phyloP scores from a whole-genome alignment of 1,284 basidiomycete species.

The Apiotrichum sp. region DNA sequence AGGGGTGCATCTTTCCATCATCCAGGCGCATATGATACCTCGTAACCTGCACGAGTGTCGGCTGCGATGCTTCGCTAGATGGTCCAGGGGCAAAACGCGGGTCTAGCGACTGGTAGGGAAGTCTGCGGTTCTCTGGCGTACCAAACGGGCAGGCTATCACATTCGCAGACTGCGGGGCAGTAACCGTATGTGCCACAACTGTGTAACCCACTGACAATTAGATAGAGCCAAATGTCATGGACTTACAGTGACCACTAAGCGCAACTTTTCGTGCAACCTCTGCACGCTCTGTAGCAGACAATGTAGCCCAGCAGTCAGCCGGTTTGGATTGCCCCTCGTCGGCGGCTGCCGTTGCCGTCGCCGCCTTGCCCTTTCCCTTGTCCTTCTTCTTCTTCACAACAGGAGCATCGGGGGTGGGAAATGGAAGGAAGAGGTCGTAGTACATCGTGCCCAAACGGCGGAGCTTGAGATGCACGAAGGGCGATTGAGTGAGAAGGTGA shows the following conservation, averaged over 20 bases:
- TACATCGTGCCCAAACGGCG: constrained; percentile 27
- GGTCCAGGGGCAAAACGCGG: constrained; percentile 23
- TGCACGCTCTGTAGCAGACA: constrained; percentile 30
- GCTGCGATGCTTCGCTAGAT: constrained; percentile 7
- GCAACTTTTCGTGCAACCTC: constrained; percentile 30
- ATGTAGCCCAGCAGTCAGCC: constrained; percentile 37
- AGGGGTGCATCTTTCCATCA: constrained; percentile 38
- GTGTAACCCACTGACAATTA: constrained; percentile 39
- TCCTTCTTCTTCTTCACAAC: constrained; percentile 21
- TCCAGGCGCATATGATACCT: constrained; percentile 42
- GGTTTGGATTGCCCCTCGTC: neutral
- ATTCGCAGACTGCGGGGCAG: constrained; percentile 24
- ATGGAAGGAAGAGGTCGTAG: constrained; percentile 44
- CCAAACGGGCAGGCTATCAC: constrained; percentile 35
- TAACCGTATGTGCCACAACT: constrained; percentile 38
- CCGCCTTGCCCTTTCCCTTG: constrained; percentile 39
- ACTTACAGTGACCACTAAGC: constrained; percentile 39
- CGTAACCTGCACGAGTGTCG: constrained; percentile 39
- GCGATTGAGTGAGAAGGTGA: too few species aligned
- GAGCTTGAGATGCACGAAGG: too few species aligned
- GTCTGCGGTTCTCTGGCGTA: constrained; percentile 5
- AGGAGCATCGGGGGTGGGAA: constrained; percentile 24
- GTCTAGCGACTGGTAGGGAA: constrained; percentile 41
- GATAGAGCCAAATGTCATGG: neutral
- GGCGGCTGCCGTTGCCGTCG: neutral